Evolutionary conservation across 1,284 basidiomycete species (phyloP), one percentile per base, ranked within the genome.

Genomic region (Trichosporon ovoides): DNA sequence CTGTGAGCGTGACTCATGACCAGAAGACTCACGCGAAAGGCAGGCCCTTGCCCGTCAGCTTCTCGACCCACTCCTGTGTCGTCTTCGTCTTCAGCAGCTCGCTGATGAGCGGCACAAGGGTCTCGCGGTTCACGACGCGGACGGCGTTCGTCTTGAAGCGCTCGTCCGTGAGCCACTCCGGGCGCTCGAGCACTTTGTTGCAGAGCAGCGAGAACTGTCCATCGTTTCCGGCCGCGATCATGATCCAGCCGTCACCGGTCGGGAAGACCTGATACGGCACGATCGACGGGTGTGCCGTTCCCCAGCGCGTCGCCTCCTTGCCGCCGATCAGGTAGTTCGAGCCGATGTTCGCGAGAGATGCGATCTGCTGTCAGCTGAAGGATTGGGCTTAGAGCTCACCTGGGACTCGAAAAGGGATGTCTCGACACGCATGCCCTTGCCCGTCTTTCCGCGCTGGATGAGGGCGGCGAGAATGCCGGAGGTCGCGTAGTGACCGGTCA

Each of bases 181-280:
- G 65, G 33, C 63, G 59, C 46, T 71, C 61, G 46, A 80, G 66
- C 2, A 77, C 65, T 0, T 58, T 56, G 6, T 67, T 60, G 65
- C 76, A 68, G 24, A 73, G 68, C 52, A 74, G 63, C n/a, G 52
- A 38, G 59, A 70, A 96, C 85, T 95, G 91, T 64, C 84, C 86
- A 70, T 95, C 86, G 76, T 95, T 96, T 1, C 91, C 93, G 2
- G 90, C 92, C 46, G 91, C 92, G 56, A 97, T 85, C 91, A 96
- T 95, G 60, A 96, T 77, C 72, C 85, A 92, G n/a, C 89, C 88
- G 71, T 92, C 86, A 69, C 85, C 83, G 72, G 91, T 94, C 0
- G 87, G 84, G 73, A 97, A 93, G 9, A 89, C 90, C 75, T 94
- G 88, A 77, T 94, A 95, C 0, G 91, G 91, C 2, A 92, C 91